phyloP scores from a whole-genome alignment of 768 basidiomycete species.

The Lactarius akahatsu region DNA sequence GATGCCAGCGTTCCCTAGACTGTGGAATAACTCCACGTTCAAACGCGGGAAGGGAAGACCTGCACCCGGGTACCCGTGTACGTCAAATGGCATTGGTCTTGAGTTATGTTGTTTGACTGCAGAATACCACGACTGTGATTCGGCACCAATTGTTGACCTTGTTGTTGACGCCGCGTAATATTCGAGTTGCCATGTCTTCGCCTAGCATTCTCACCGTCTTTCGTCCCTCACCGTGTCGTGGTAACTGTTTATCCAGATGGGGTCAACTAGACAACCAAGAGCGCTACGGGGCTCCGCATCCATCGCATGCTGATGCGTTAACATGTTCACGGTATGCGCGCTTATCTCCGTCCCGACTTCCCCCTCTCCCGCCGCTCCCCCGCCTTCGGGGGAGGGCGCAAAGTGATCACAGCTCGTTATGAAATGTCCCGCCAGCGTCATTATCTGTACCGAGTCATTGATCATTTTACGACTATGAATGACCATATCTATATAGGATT shows the following conservation, averaged over 20 bases:
- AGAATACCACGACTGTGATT: constrained; percentile 2
- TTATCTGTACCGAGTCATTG: background rate
- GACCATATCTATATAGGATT: constrained; percentile 9
- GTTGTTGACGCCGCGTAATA: background rate
- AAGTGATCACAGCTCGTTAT: constrained; percentile 8
- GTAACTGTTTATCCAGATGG: constrained; percentile 15
- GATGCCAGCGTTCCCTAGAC: constrained; percentile 2
- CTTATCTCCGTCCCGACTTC: constrained; percentile 7
- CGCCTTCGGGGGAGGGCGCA: constrained; percentile 4
- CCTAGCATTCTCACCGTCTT: background rate
- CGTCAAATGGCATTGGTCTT: constrained; percentile 17
- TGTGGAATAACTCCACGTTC: background rate
- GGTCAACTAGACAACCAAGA: background rate
- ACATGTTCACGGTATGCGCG: constrained; percentile 3
- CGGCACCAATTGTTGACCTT: background rate
- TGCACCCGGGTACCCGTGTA: constrained; percentile 10
- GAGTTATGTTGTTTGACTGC: background rate
- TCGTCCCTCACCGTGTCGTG: background rate
- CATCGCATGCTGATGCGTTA: constrained; percentile 12
- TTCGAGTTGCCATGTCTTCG: constrained; percentile 6
- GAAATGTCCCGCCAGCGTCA: constrained; percentile 3
- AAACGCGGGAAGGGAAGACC: constrained; percentile 5
- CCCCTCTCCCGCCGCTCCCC: constrained; percentile 11
- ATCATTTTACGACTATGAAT: background rate
- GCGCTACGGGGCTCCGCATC: constrained; percentile 11